phyloP scores from a whole-genome alignment of 768 basidiomycete species.

The Imleria badia region DNA sequence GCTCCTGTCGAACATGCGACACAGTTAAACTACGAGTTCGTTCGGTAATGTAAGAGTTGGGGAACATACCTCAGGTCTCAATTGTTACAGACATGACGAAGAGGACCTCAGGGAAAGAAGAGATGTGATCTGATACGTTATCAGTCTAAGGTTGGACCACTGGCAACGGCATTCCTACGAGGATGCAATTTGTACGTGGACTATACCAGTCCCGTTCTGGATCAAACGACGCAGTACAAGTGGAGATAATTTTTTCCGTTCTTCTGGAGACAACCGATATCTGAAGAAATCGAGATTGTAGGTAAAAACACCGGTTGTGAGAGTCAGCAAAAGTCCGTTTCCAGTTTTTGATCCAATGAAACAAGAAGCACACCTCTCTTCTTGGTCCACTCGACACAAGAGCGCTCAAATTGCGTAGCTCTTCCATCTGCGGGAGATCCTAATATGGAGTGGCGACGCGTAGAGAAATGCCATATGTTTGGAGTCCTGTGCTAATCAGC shows the following conservation, averaged over 20 bases:
- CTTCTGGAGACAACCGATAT: not conserved
- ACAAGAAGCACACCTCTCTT: not conserved
- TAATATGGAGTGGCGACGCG: no score
- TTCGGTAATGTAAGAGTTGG: no score
- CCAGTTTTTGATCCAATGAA: not conserved
- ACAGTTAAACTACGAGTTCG: no score
- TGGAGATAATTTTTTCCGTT: not conserved
- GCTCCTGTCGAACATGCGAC: no score
- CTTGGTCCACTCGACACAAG: not conserved
- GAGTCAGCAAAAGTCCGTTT: not conserved
- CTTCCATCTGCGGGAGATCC: not conserved
- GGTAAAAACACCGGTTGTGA: not conserved
- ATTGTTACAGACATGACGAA: no score
- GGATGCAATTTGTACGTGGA: not conserved
- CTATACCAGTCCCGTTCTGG: not conserved
- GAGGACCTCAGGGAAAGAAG: no score
- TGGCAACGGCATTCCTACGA: not conserved
- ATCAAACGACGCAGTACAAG: not conserved
- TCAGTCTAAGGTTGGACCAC: not conserved
- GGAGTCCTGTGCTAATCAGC: not conserved
- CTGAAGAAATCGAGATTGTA: not conserved
- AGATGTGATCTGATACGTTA: no score
- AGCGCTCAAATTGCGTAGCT: not conserved
- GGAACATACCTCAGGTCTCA: no score
- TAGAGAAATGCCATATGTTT: not conserved